Percentiles rank a stretch among this genome's conserved stretches.
These are phyloP conservation scores for Wallacemonas sp. DNA, from an alignment of 208 protist species.

Conservation along the genomic window DNA sequence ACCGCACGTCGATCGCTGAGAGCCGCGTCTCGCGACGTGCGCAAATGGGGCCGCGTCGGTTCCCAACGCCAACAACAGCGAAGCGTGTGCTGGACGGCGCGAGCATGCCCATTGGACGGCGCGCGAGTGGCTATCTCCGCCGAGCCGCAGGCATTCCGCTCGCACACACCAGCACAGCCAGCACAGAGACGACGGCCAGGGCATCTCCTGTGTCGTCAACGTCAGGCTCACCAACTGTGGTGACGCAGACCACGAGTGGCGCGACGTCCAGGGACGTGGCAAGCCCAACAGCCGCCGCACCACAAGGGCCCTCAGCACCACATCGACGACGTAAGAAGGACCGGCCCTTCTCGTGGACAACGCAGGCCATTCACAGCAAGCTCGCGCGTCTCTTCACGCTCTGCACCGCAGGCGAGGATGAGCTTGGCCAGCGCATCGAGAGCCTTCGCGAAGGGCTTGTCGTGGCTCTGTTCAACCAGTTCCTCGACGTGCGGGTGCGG, in stretches of 20 bases:
- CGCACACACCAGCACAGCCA: not conserved
- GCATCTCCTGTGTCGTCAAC: not conserved
- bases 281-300: not conserved
- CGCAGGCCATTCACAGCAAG: not conserved
- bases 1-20: not conserved
- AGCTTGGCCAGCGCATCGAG: conserved; percentile 48
- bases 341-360: conserved; percentile 7
- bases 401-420: conserved; percentile 25
- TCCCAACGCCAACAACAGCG: not conserved
- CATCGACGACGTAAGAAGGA: not conserved
- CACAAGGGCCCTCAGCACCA: not conserved
- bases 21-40: too few species aligned
- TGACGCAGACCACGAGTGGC: not conserved
- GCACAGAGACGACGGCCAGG: not conserved
- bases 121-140: not conserved
- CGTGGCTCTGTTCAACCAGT: conserved; percentile 54
- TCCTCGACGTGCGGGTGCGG: conserved; percentile 44
- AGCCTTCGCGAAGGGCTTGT: conserved; percentile 39
- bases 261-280: not conserved
- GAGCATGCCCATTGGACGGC: not conserved
- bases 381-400: not conserved
- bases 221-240: not conserved
- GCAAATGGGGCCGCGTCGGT: not conserved
- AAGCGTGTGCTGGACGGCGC: not conserved
- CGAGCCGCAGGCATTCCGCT: not conserved